Evolutionary conservation across 2,329 filamentous ascomycete species (phyloP), one percentile per base, ranked within the genome.

Genomic region (Pseudogymnoascus sp.): DNA sequence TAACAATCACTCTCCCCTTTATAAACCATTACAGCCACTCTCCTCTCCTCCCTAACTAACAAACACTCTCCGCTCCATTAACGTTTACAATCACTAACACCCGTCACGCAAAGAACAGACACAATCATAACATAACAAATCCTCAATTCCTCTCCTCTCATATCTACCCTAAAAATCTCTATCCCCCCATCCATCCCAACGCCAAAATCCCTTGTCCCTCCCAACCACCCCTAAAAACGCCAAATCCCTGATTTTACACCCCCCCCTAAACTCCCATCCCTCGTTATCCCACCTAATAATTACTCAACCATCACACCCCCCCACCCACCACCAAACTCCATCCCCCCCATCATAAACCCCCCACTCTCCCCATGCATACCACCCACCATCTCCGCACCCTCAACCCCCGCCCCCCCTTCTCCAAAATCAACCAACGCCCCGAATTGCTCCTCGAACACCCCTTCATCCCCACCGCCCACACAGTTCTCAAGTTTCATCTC

Each of bases 351-450:
- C 43, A 48, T 48, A 48, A 48, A 48, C 19, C 43, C 43, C 7
- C 43, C 43, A 48, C 43, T 48, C 43, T 48, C 43, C 10, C 43
- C 43, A 14, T 48, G 43, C 43, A 48, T 48, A 10, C 41, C 41
- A 3, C 41, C 41, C 3, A n/a, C 16, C 41, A 45, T 45, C 14
- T 45, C 41, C 4, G 41, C 10, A 2, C 41, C 41, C 19, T 45
- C 41, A 6, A 16, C 41, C 6, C 41, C 41, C 8, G 41, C 8
- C 5, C 16, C 41, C 4, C 41, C 41, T 19, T 45, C 41, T n/a
- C 45, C 62, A 16, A 63, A 63, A 63, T 63, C 45, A 19, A 63
- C 31, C 6, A 63, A 19, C 21, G 62, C 62, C 4, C 51, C 62
- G n/a, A 63, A 51, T 23, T 63, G 48, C 37, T 63, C 41, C 11